Conservation (phyloP, 2,329 filamentous ascomycete species). For the Lasiodiplodia gonubiensis region DNA sequence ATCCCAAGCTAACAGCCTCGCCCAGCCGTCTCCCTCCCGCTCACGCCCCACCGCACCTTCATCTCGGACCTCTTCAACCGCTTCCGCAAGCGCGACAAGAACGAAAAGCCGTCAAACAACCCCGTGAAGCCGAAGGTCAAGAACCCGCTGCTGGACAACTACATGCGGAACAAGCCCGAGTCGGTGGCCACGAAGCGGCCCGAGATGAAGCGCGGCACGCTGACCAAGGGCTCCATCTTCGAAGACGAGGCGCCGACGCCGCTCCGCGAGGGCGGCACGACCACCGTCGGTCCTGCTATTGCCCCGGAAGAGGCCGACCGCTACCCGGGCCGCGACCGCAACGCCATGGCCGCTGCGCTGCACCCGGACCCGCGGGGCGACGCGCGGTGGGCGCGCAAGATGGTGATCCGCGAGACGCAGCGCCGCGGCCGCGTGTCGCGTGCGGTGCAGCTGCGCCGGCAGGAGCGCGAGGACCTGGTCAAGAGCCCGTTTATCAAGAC, state of each 20-base stretch:
- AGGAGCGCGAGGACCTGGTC: conserved; percentile 62
- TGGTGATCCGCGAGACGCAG: conserved; percentile 77
- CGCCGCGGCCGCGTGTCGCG: conserved; percentile 70
- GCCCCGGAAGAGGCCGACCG: conserved; percentile 16
- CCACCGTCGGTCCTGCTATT: conserved; percentile 10
- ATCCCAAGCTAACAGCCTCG: background rate
- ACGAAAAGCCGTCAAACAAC: background rate
- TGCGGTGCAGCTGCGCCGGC: conserved; percentile 70
- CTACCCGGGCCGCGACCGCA: conserved; percentile 41
- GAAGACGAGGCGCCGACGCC: conserved; percentile 44
- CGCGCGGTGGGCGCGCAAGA: conserved; percentile 79
- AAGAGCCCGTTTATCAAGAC: conserved; percentile 80
- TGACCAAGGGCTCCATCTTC: conserved; percentile 60
- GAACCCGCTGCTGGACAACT: conserved; percentile 67
- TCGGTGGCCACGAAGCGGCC: conserved; percentile 28
- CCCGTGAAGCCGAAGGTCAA: conserved; percentile 39
- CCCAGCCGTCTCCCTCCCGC: conserved; percentile 24
- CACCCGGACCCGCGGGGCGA: conserved; percentile 78
- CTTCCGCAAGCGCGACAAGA: conserved; percentile 14
- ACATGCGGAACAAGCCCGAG: conserved; percentile 38
- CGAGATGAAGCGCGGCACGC: conserved; percentile 45
- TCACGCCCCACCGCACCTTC: conserved; percentile 19
- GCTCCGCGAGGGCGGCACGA: conserved; percentile 18
- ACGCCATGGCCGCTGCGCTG: conserved; percentile 66
- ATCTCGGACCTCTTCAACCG: conserved; percentile 19